Base-by-base conservation (phyloP, 306 rosid species). In the Mimosa bimucronata region DNA sequence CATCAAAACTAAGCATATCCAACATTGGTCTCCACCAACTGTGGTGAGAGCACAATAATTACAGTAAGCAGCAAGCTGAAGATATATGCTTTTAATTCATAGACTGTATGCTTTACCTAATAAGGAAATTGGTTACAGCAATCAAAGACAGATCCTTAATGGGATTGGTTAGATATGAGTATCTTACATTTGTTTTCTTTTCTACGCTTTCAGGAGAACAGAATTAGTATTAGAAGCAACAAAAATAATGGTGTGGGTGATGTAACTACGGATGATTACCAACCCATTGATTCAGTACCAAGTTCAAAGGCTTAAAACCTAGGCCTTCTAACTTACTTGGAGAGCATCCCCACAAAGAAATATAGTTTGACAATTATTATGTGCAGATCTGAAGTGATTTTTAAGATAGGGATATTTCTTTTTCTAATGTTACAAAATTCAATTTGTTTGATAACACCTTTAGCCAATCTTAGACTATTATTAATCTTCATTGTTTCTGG, bases 251-350 rank as follows among this genome's bases (percentile, higher is more conserved):
- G 45, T 23, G 70, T 4, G 0, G 83, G 88, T 37, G 23, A 60
- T 25, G 74, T 83, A 34, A 73, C 28, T 75, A 81, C 91, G 57
- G 86, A 92, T 29, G 98, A 94, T 78, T 92, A 94, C 78, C 66
- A n/a, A 37, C 86, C 91, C 13, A 50, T 78, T 31, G 91, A 91
- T 86, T 97, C 97, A 66, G 73, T 58, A 44, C 98, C 97, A 55
- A 81, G 80, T 81, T 80, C 88, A 52, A 83, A 83, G 81, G 79
- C 87, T 16, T 87, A 15, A 80, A 80, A 61, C 85, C 91, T 1
- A 92, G 86, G 71, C 97, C 97, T 14, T n/a, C n/a, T n/a, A n/a
- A n/a, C n/a, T n/a, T n/a, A n/a, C n/a, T n/a, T n/a, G n/a, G n/a
- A n/a, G n/a, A n/a, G n/a, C n/a, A n/a, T n/a, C n/a, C n/a, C n/a